Conservation (phyloP, 495 filamentous ascomycete genomes). For the Achaetomiella virescens region DNA sequence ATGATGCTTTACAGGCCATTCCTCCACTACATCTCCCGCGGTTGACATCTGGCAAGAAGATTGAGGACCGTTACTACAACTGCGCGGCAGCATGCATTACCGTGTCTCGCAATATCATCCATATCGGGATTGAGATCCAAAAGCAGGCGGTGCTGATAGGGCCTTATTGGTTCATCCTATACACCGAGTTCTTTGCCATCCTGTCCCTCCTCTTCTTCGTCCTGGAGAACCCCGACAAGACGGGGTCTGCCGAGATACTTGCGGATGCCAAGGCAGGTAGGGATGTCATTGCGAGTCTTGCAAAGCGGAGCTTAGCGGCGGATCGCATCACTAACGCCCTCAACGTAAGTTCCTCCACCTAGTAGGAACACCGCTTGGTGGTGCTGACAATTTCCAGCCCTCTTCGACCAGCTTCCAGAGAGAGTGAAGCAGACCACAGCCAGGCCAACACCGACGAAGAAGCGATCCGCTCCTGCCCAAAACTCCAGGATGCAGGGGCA, state of each 20-base stretch:
- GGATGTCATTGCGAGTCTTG: slow-evolving; percentile 68
- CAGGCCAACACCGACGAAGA: slow-evolving; percentile 43
- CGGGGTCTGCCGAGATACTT: slow-evolving; percentile 68
- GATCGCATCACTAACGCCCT: slow-evolving; percentile 75
- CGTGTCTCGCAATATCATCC: slow-evolving; percentile 89
- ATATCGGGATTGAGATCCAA: slow-evolving; percentile 86
- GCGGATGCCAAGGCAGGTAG: slow-evolving; percentile 79
- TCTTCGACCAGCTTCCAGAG: slow-evolving; percentile 79
- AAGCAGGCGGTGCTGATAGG: slow-evolving; percentile 75
- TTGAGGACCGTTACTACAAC: slow-evolving; percentile 81
- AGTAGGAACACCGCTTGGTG: not conserved
- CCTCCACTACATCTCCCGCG: slow-evolving; percentile 85
- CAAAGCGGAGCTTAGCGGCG: slow-evolving; percentile 80
- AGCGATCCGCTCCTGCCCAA: slow-evolving; percentile 53
- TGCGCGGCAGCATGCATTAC: slow-evolving; percentile 90
- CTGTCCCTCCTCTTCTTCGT: slow-evolving; percentile 85
- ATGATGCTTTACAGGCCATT: slow-evolving; percentile 95
- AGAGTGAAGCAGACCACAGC: slow-evolving; percentile 46
- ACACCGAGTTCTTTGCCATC: slow-evolving; percentile 92
- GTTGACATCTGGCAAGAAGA: slow-evolving; percentile 53
- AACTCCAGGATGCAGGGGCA: slow-evolving; percentile 41
- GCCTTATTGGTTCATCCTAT: slow-evolving; percentile 95
- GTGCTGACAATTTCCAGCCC: slow-evolving; percentile 38
- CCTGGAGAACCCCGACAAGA: slow-evolving; percentile 78
- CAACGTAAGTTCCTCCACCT: slow-evolving; percentile 43